These are phyloP conservation scores for Paecilomyces variotii DNA, from an alignment of 2,329 filamentous ascomycete species.

Conservation along the genomic window DNA sequence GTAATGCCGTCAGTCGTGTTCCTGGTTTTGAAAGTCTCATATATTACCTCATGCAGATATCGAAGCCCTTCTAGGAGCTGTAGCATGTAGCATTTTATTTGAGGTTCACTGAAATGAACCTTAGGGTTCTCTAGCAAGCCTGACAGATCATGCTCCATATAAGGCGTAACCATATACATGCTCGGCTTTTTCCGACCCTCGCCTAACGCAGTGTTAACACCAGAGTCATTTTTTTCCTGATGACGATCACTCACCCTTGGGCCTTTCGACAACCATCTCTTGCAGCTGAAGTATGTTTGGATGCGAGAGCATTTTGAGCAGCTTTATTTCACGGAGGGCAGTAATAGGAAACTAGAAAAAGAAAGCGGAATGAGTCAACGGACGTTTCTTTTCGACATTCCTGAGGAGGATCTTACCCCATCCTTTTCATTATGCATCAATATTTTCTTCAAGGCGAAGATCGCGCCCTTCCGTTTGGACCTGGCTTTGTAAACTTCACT, in stretches of 20 bases:
- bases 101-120: constrained; percentile 75
- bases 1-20: constrained; percentile 7
- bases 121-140: constrained; percentile 91
- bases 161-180: constrained; percentile 98
- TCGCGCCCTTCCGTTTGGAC: constrained; percentile 62
- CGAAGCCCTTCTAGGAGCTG: constrained; percentile 83
- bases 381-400: neutral
- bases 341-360: constrained; percentile 78
- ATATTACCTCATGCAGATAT: constrained; percentile 69
- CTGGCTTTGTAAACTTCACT: constrained; percentile 87
- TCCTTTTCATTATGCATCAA: constrained; percentile 99
- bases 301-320: constrained; percentile 91
- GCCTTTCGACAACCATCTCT: constrained; percentile 90
- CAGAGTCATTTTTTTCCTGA: neutral
- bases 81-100: constrained; percentile 97
- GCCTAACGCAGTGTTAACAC: constrained; percentile 36
- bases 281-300: constrained; percentile 77
- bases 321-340: constrained; percentile 91
- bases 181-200: constrained; percentile 70
- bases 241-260: constrained; percentile 43
- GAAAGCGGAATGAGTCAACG: neutral
- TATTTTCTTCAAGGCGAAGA: constrained; percentile 95
- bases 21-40: neutral
- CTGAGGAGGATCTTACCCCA: constrained; percentile 48
- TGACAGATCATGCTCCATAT: constrained; percentile 98